phyloP scores from a whole-genome alignment of 495 filamentous ascomycete genomes.

The Trichoderma virens region DNA sequence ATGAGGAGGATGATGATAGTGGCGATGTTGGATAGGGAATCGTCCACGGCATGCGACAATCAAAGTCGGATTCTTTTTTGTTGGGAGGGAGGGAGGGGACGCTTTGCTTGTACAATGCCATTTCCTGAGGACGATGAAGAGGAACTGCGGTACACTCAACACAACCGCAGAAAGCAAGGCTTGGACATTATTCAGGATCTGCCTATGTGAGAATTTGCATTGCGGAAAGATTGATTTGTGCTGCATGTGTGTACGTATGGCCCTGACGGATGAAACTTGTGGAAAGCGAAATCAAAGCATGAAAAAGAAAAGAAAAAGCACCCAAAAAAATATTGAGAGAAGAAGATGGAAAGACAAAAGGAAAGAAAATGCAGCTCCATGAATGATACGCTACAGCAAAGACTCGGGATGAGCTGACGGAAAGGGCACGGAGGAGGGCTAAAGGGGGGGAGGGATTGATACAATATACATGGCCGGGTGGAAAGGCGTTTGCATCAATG shows the following conservation, averaged over 20 bases:
- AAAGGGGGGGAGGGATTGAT: background rate
- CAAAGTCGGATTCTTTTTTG: background rate
- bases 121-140: background rate
- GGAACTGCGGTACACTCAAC: background rate
- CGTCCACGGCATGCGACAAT: background rate
- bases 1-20: background rate
- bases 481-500: slow-evolving; percentile 9
- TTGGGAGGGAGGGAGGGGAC: background rate
- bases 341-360: background rate
- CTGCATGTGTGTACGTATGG: background rate
- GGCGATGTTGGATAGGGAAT: slow-evolving; percentile 1
- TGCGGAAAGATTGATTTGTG: background rate
- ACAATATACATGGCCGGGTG: slow-evolving; percentile 3
- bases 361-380: background rate
- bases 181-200: slow-evolving; percentile 2
- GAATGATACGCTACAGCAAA: background rate
- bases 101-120: background rate
- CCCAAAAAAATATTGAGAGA: background rate
- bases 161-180: background rate
- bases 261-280: background rate
- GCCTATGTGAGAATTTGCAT: background rate
- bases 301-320: background rate
- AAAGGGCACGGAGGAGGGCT: background rate
- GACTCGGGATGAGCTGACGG: background rate
- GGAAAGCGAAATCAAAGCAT: background rate